phyloP scores from a whole-genome alignment of 148 eudicot species.

The Diospyros kaki region DNA sequence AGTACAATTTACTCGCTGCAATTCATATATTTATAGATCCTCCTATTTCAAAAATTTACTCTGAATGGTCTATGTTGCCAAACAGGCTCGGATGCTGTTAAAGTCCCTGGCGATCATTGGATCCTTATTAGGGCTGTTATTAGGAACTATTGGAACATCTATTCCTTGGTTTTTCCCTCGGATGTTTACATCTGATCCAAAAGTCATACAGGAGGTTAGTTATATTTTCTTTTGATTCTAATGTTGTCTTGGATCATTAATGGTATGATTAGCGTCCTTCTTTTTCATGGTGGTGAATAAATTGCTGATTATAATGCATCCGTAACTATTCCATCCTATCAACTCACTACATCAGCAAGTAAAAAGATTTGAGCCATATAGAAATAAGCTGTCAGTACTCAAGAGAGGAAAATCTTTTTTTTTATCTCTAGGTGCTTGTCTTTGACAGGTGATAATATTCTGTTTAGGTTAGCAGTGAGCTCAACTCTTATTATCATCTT shows the following conservation, averaged over 20 bases:
- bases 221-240: neutral
- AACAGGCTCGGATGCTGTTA: conserved; percentile 69
- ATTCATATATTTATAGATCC: conserved; percentile 12
- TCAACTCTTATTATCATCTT: neutral
- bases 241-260: neutral
- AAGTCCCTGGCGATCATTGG: conserved; percentile 85
- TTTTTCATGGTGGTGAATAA: too few relatives aligned
- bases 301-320: too few relatives aligned
- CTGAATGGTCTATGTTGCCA: too few relatives aligned
- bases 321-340: too few relatives aligned
- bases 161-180: conserved; percentile 79
- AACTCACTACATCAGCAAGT: too few relatives aligned
- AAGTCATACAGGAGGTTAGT: conserved; percentile 70
- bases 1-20: neutral
- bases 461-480: neutral
- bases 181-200: conserved; percentile 70
- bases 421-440: neutral
- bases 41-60: neutral
- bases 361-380: conserved; percentile 28
- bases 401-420: conserved; percentile 52
- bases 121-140: conserved; percentile 52
- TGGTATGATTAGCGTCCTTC: too few relatives aligned
- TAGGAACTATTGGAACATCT: conserved; percentile 62
- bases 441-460: neutral
- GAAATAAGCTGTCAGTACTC: neutral